Evolutionary conservation across 2,329 filamentous ascomycete species (phyloP).

Genomic region (Rhinocladiella mackenziei): DNA sequence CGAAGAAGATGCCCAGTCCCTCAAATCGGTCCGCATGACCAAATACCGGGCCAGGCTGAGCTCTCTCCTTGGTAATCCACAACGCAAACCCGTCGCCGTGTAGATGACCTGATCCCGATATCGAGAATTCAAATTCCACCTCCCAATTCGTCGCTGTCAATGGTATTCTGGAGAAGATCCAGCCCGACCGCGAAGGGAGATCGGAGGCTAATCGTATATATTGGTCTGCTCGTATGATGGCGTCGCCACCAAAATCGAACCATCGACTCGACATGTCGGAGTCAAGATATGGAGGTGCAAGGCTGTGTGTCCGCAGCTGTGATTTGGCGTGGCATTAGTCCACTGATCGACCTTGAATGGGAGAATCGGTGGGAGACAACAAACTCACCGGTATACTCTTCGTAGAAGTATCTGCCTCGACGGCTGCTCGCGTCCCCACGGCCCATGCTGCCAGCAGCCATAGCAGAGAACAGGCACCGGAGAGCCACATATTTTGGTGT

Average conservation of each 20-base stretch:
- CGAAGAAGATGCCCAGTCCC: slow-evolving; percentile 90
- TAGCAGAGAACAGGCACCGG: slow-evolving; percentile 17
- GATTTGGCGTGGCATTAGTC: too few species aligned
- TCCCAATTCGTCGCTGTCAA: slow-evolving; percentile 98
- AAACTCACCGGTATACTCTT: slow-evolving; percentile 63
- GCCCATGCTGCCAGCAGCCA: slow-evolving; percentile 36
- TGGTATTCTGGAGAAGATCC: slow-evolving; percentile 89
- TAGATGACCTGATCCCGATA: slow-evolving; percentile 81
- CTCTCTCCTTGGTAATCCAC: slow-evolving; percentile 95
- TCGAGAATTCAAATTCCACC: slow-evolving; percentile 92
- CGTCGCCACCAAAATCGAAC: slow-evolving; percentile 98
- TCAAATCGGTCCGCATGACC: slow-evolving; percentile 85
- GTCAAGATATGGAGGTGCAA: slow-evolving; percentile 86
- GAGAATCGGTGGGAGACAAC: too few species aligned
- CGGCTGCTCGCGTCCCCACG: slow-evolving; percentile 36
- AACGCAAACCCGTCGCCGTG: slow-evolving; percentile 96
- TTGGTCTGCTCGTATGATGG: slow-evolving; percentile 70
- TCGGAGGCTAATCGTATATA: slow-evolving; percentile 92
- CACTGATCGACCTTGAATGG: too few species aligned
- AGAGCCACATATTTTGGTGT: slow-evolving; percentile 19
- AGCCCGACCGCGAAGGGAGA: slow-evolving; percentile 83
- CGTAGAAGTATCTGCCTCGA: slow-evolving; percentile 53
- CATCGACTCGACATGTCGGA: slow-evolving; percentile 97
- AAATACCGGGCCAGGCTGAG: slow-evolving; percentile 75
- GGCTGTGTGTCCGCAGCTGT: slow-evolving; percentile 81